Base-by-base conservation (phyloP, 2,329 filamentous ascomycete genomes). In the Fusarium sacchari region DNA sequence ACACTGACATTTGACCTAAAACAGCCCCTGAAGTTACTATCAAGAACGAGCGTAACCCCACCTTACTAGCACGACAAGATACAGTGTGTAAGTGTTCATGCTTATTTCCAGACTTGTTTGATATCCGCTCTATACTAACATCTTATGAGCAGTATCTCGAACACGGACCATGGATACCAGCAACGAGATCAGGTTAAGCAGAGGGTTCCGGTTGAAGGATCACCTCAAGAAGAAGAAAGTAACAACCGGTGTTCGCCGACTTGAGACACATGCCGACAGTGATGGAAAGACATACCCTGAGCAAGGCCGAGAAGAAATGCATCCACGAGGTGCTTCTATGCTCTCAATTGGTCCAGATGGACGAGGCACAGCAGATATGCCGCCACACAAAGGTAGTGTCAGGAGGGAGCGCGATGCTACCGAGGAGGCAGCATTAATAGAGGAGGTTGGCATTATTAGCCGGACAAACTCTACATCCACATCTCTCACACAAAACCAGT, bases 151-250 rank as follows among this genome's bases (percentile, higher is more conserved):
- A 78, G 76, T 77, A 44, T 68, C 73, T 12, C 67, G 71, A 42
- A 70, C 60, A 40, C 75, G 74, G 52, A 76, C 65, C 24, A 52
- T 75, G 15, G 69, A 78, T 57, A 50, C 60, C 44, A 65, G 56
- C 36, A 74, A 67, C 24, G 76, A 78, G 26, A 75, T 86, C 26
- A 81, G 84, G 64, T 78, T 85, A 39, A 81, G 79, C 52, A 68
- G 58, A 37, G 64, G 53, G 26, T 69, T 77, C 26, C 63, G 64
- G 40, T 42, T 50, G 30, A 44, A 72, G 26, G 71, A 74, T 32
- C 43, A 50, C 36, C 44, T 44, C 26, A 46, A 43, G 30, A 65
- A 65, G 36, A 65, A 65, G 20, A 46, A 26, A 34, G 34, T 58
- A 39, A 42, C 50, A 46, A 32, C 56, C 30, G 46, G 58, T 37